phyloP scores from a whole-genome alignment of 2,329 filamentous ascomycete species.

The Sarocladiaceae sp. region DNA sequence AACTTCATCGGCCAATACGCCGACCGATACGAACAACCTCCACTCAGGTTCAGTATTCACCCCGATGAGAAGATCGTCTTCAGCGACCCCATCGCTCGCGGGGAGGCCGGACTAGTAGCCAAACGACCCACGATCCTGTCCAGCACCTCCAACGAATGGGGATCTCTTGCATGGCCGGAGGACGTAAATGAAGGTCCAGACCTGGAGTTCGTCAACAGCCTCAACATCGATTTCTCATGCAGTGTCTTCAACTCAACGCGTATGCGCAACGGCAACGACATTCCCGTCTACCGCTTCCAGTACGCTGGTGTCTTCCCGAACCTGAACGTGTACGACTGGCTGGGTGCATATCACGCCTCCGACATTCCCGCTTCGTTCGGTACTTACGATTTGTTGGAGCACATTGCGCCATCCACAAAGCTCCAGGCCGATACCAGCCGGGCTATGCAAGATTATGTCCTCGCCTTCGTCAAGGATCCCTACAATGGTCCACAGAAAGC shows the following conservation, averaged over 20 bases:
- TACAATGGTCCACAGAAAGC: constrained; percentile 18
- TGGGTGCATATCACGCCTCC: constrained; percentile 36
- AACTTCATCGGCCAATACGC: constrained; percentile 28
- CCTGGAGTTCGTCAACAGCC: constrained; percentile 13
- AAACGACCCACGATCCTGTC: constrained; percentile 25
- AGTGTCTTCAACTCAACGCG: constrained; percentile 21
- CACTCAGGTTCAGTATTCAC: constrained; percentile 20
- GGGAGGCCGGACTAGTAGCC: constrained; percentile 20
- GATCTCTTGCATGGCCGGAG: constrained; percentile 22
- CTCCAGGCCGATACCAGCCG: constrained; percentile 19
- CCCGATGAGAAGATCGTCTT: constrained; percentile 27
- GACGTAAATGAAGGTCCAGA: constrained; percentile 23
- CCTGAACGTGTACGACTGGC: constrained; percentile 31
- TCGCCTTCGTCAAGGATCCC: constrained; percentile 22
- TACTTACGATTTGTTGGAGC: constrained; percentile 24
- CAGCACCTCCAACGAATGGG: constrained; percentile 27
- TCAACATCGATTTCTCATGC: constrained; percentile 21
- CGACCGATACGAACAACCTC: constrained; percentile 16
- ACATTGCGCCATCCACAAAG: constrained; percentile 19
- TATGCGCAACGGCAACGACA: constrained; percentile 21
- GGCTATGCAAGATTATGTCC: constrained; percentile 22
- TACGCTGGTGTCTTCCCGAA: constrained; percentile 38
- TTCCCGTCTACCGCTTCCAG: constrained; percentile 33
- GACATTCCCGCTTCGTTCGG: constrained; percentile 35
- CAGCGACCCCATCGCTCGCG: constrained; percentile 23